Evolutionary conservation across 192 early-diverging fungal species (phyloP).

Genomic region (Coemansia sp.): DNA sequence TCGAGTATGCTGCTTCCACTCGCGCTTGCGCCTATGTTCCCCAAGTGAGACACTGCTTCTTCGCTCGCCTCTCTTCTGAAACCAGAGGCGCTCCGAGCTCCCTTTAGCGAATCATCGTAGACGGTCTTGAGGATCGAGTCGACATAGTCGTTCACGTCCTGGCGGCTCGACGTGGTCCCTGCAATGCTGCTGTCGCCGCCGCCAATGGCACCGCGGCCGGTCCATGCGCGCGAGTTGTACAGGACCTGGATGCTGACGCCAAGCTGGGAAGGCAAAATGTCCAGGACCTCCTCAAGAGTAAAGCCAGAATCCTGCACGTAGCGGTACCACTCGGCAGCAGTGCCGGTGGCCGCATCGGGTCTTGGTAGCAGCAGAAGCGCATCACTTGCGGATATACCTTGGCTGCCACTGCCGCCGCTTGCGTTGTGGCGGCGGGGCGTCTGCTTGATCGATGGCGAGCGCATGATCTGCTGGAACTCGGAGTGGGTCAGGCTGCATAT

Average conservation of each 20-base stretch:
- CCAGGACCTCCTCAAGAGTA: slow-evolving; percentile 47
- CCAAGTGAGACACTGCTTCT: not conserved
- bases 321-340: slow-evolving; percentile 36
- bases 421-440: not conserved
- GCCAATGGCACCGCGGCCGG: slow-evolving; percentile 23
- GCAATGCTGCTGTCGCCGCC: slow-evolving; percentile 49
- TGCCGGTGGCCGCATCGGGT: slow-evolving; percentile 19
- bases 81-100: slow-evolving; percentile 3
- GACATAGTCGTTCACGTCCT: slow-evolving; percentile 79
- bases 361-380: not conserved
- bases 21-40: slow-evolving; percentile 2
- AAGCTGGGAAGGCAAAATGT: slow-evolving; percentile 60
- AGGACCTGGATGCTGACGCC: slow-evolving; percentile 87
- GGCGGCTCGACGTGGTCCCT: slow-evolving; percentile 21
- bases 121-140: slow-evolving; percentile 85
- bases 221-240: slow-evolving; percentile 75
- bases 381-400: not conserved
- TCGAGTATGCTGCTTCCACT: slow-evolving; percentile 10
- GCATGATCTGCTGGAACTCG: slow-evolving; percentile 51
- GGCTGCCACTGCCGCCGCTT: too few species aligned
- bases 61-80: not conserved
- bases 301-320: slow-evolving; percentile 37
- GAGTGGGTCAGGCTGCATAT: slow-evolving; percentile 47
- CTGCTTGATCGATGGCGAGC: slow-evolving; percentile 7
- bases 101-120: slow-evolving; percentile 65